Evolutionary conservation across 805 yeast genomes (phyloP).

Genomic region (Candida nemodendra): DNA sequence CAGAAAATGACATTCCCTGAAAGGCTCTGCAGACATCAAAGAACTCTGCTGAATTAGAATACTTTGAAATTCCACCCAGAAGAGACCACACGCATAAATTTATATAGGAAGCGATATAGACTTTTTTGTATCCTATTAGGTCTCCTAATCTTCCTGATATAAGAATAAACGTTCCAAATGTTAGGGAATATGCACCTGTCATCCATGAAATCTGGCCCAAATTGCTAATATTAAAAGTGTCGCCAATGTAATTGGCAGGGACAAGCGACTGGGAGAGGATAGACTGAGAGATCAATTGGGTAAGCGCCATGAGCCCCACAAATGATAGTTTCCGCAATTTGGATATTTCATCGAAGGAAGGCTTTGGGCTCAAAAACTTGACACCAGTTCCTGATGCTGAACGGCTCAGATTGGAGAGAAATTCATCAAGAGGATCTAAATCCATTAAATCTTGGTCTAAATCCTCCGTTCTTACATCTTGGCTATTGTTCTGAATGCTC

Average conservation of each 20-base stretch:
- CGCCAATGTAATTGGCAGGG: constrained; percentile 31
- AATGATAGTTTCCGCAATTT: constrained; percentile 11
- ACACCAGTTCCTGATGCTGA: neutral
- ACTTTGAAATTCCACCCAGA: constrained; percentile 57
- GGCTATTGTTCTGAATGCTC: too few species aligned
- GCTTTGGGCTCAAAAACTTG: constrained; percentile 12
- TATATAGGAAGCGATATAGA: constrained; percentile 54
- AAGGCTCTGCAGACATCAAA: constrained; percentile 57
- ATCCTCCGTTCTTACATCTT: too few species aligned
- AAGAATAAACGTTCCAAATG: constrained; percentile 71
- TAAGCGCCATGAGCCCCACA: constrained; percentile 18
- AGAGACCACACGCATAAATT: constrained; percentile 59
- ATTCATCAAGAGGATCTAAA: neutral
- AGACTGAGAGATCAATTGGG: constrained; percentile 41
- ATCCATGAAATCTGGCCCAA: constrained; percentile 55
- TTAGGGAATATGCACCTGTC: constrained; percentile 67
- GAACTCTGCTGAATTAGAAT: constrained; percentile 46
- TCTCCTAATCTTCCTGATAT: constrained; percentile 73
- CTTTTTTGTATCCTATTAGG: constrained; percentile 57
- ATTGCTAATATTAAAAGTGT: constrained; percentile 27
- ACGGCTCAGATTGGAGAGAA: neutral
- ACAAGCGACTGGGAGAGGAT: constrained; percentile 33
- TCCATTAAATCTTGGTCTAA: too few species aligned
- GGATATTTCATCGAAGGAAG: constrained; percentile 21
- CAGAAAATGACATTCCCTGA: constrained; percentile 65